Evolutionary conservation across 345 rosid species (phyloP).

Genomic region (Nephelium lappaceum): DNA sequence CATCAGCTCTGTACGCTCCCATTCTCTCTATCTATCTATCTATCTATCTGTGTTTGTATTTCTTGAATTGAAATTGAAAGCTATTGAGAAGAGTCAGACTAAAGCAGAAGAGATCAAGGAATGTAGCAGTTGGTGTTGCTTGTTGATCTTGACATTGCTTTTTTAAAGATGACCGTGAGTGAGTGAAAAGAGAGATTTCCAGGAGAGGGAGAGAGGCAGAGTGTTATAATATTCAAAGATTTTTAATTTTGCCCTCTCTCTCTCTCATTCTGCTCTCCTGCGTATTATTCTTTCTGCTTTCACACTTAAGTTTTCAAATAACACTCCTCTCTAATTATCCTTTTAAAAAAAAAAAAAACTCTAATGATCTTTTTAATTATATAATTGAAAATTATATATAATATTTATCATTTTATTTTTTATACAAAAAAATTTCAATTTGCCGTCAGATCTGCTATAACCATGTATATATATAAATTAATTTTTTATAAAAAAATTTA

Average conservation of each 20-base stretch:
- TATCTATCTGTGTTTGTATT: background rate
- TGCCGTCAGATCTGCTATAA: background rate
- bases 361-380: background rate
- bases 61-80: background rate
- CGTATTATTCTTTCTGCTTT: background rate
- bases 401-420: no score
- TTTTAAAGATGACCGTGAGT: background rate
- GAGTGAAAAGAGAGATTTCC: background rate
- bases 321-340: background rate
- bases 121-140: background rate
- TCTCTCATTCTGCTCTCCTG: background rate
- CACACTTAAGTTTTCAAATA: background rate
- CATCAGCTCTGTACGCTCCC: conserved; percentile 43
- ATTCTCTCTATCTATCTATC: background rate
- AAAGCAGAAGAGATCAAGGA: background rate
- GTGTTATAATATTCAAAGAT: background rate
- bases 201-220: background rate
- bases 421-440: no score
- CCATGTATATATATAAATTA: background rate
- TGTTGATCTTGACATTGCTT: background rate
- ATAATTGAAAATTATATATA: no score
- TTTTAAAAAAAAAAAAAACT: no score
- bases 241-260: background rate
- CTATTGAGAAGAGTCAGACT: background rate
- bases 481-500: no score